Evolutionary conservation across 352 stramenopile genomes (phyloP).

Genomic region (Phytopythium aichiense): DNA sequence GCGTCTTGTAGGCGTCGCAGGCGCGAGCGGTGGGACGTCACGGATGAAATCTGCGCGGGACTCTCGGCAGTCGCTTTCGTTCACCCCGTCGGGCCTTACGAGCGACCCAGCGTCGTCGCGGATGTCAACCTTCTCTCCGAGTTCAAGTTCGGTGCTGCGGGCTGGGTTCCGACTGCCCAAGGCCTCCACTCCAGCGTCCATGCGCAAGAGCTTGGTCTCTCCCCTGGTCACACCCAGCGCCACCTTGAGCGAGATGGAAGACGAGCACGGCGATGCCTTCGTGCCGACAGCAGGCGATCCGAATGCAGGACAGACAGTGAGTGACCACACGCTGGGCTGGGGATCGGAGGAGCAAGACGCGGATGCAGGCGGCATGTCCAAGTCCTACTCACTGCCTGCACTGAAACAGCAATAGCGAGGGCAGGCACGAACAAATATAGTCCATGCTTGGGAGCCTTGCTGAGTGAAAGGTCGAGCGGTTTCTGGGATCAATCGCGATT

Average conservation of each 20-base stretch:
- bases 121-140: constrained; percentile 30
- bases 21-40: constrained; percentile 11
- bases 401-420: constrained; percentile 34
- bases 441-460: background rate
- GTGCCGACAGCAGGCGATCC: background rate
- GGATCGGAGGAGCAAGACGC: constrained; percentile 15
- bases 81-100: constrained; percentile 22
- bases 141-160: constrained; percentile 40
- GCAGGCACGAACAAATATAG: background rate
- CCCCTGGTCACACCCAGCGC: background rate
- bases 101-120: constrained; percentile 25
- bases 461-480: constrained; percentile 3
- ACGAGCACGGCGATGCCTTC: constrained; percentile 4
- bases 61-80: constrained; percentile 19
- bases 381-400: constrained; percentile 50
- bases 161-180: constrained; percentile 57
- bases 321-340: constrained; percentile 28
- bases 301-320: background rate
- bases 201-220: constrained; percentile 7
- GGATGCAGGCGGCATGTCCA: constrained; percentile 20
- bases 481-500: constrained; percentile 6
- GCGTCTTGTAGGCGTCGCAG: constrained; percentile 22
- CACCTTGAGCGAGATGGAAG: background rate
- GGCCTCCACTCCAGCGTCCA: constrained; percentile 22
- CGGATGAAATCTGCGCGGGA: constrained; percentile 25